Percentiles rank a stretch among this genome's conserved stretches.
These are phyloP conservation scores for Binderoboletus segoi DNA, from an alignment of 1,284 basidiomycete species.

Conservation along the genomic window DNA sequence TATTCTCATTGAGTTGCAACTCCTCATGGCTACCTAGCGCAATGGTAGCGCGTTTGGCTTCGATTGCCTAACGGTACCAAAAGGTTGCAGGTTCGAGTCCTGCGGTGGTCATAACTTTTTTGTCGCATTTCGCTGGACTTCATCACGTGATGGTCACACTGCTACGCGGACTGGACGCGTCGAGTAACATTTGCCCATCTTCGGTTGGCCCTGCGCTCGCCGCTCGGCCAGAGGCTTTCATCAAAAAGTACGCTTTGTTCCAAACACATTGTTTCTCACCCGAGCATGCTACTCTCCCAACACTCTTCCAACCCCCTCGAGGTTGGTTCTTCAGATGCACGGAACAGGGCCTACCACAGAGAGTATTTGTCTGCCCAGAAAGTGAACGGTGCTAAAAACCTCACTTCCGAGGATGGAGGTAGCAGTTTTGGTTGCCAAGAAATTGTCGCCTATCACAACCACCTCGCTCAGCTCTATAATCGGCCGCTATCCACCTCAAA, in stretches of 20 bases:
- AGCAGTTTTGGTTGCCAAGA: slow-evolving; percentile 38
- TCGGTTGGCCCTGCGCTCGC: too few species aligned
- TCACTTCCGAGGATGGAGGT: slow-evolving; percentile 44
- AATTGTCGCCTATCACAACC: slow-evolving; percentile 53
- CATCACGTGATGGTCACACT: slow-evolving; percentile 18
- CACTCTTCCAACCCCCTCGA: slow-evolving; percentile 81
- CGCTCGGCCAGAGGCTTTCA: too few species aligned
- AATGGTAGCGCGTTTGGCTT: slow-evolving; percentile 86
- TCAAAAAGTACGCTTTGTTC: background rate
- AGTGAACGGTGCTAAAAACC: slow-evolving; percentile 28
- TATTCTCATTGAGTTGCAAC: accelerated
- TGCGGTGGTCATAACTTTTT: slow-evolving; percentile 57
- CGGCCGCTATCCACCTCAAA: slow-evolving; percentile 24
- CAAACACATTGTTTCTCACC: slow-evolving; percentile 25
- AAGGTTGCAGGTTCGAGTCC: slow-evolving; percentile 90
- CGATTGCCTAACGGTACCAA: slow-evolving; percentile 70
- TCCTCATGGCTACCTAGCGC: slow-evolving; percentile 42
- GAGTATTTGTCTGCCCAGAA: slow-evolving; percentile 40
- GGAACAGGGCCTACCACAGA: slow-evolving; percentile 50
- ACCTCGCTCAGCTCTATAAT: slow-evolving; percentile 45
- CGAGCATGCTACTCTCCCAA: slow-evolving; percentile 57
- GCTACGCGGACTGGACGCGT: background rate
- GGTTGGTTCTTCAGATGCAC: slow-evolving; percentile 62
- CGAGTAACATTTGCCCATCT: too few species aligned
- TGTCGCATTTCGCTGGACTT: background rate